phyloP scores from a whole-genome alignment of 768 basidiomycete genomes.

The Xerocomellus intermedius region DNA sequence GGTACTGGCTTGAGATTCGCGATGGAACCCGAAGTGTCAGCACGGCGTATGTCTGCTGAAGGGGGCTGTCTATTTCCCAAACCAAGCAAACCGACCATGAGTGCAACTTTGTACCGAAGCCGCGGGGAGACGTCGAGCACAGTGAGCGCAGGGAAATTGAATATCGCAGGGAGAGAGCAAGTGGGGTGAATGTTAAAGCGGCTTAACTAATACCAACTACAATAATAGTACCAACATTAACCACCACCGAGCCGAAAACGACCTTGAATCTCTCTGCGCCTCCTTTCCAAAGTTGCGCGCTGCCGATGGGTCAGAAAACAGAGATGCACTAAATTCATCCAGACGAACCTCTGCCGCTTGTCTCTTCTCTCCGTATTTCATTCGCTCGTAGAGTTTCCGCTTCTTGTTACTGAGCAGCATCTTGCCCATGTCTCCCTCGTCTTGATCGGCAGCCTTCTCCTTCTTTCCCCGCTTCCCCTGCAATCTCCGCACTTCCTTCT shows the following conservation, averaged over 20 bases:
- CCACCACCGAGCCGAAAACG: slow-evolving; percentile 11
- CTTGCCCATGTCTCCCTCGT: slow-evolving; percentile 88
- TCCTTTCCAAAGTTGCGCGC: slow-evolving; percentile 61
- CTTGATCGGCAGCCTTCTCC: slow-evolving; percentile 36
- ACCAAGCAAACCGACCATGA: slow-evolving; percentile 42
- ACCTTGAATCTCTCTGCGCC: slow-evolving; percentile 53
- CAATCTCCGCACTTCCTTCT: slow-evolving; percentile 67
- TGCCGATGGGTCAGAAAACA: slow-evolving; percentile 30
- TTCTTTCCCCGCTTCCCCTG: slow-evolving; percentile 39
- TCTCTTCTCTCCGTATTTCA: slow-evolving; percentile 83
- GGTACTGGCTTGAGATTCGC: slow-evolving; percentile 33
- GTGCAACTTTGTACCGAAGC: neutral
- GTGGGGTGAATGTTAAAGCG: neutral
- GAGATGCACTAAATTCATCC: neutral
- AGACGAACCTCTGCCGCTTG: slow-evolving; percentile 72
- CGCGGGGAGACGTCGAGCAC: slow-evolving; percentile 2
- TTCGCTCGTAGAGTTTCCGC: slow-evolving; percentile 88
- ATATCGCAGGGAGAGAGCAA: neutral
- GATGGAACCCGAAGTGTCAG: slow-evolving; percentile 27
- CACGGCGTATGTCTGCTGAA: slow-evolving; percentile 24
- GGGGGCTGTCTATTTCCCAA: slow-evolving; percentile 35
- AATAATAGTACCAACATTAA: neutral
- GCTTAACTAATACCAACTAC: slow-evolving; percentile 14
- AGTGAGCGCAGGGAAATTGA: neutral
- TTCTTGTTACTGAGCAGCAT: slow-evolving; percentile 98